Evolutionary conservation across 2,329 filamentous ascomycete genomes (phyloP).

Genomic region (Zymoseptoria tritici): DNA sequence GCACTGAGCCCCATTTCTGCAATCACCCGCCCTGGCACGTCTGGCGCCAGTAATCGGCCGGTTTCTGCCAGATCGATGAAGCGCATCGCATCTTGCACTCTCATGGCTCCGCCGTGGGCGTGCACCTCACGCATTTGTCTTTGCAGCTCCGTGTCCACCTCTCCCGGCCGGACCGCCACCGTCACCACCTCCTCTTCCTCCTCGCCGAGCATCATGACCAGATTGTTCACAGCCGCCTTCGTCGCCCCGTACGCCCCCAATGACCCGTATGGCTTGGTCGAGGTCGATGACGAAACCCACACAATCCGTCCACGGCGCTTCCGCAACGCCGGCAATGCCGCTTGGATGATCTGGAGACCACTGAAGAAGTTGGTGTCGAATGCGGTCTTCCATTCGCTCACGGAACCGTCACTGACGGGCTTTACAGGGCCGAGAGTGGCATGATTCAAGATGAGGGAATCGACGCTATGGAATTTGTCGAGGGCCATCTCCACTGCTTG

Average conservation of each 20-base stretch:
- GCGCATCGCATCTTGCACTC: slow-evolving; percentile 49
- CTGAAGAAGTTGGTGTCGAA: slow-evolving; percentile 89
- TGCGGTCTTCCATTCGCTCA: slow-evolving; percentile 64
- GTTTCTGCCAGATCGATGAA: slow-evolving; percentile 63
- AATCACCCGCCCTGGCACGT: slow-evolving; percentile 40
- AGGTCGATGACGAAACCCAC: slow-evolving; percentile 73
- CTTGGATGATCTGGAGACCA: slow-evolving; percentile 68
- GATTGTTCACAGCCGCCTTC: slow-evolving; percentile 77
- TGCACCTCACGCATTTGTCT: slow-evolving; percentile 69
- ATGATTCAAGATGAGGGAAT: slow-evolving; percentile 84
- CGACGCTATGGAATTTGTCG: slow-evolving; percentile 57
- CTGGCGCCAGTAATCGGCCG: no score
- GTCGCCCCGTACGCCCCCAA: slow-evolving; percentile 78
- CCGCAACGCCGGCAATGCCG: slow-evolving; percentile 61
- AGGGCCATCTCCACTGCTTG: slow-evolving; percentile 60
- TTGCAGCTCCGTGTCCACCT: slow-evolving; percentile 88
- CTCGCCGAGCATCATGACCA: slow-evolving; percentile 61
- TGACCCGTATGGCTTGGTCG: slow-evolving; percentile 55
- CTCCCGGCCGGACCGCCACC: slow-evolving; percentile 67
- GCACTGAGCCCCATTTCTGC: slow-evolving; percentile 65
- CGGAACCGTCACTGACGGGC: slow-evolving; percentile 56
- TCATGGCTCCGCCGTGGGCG: slow-evolving; percentile 46
- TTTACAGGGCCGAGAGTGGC: slow-evolving; percentile 68
- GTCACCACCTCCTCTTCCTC: slow-evolving; percentile 73
- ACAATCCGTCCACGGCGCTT: slow-evolving; percentile 63